Base-by-base conservation (phyloP, 805 yeast species). In the Wickerhamiella dianesei region DNA sequence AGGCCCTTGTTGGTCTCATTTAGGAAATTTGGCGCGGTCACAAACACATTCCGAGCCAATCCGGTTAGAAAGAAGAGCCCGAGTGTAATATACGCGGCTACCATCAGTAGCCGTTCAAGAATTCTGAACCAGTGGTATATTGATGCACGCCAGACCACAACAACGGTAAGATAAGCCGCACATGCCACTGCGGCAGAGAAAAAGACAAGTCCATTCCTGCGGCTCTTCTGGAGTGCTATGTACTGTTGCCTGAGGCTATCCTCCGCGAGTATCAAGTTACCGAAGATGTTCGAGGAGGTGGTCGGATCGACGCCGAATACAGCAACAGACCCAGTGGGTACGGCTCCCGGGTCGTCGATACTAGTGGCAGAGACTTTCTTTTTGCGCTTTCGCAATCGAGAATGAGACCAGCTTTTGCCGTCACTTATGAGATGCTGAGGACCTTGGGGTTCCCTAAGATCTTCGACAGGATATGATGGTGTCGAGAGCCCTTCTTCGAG, bases 1-100 rank as follows among this genome's bases (percentile, higher is more conserved):
- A 89, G 66, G 0, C 96, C 96, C 60, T 85, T 86, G 63, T 92
- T 92, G 5, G 96, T 78, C n/a, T 81, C 75, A 1, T 78, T 68
- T 47, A 92, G 66, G 59, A 87, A 89, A 58, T 76, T 73, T 50
- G 94, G 73, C 1, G 96, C 95, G 39, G 79, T 68, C 14, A 83
- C 80, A 46, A 89, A 83, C 0, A 95, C 85, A 50, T 92, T 75
- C 48, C 75, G 76, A 63, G 89, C 92, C 64, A 87, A 92, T 1
- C 98, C 98, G 20, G 94, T 80, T 35, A 89, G 64, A 57, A 82
- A 87, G 64, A 85, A 89, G 40, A 89, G 67, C 21, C 77, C 71
- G 47, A 87, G 64, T 0, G 95, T 82, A 17, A 88, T 76, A 22
- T 74, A 54, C 16, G 80, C 67, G 3, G 83, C 72, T 13, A 77